Conservation (phyloP, 192 early-diverging fungal genomes). For the Entophlyctis luteolus region DNA sequence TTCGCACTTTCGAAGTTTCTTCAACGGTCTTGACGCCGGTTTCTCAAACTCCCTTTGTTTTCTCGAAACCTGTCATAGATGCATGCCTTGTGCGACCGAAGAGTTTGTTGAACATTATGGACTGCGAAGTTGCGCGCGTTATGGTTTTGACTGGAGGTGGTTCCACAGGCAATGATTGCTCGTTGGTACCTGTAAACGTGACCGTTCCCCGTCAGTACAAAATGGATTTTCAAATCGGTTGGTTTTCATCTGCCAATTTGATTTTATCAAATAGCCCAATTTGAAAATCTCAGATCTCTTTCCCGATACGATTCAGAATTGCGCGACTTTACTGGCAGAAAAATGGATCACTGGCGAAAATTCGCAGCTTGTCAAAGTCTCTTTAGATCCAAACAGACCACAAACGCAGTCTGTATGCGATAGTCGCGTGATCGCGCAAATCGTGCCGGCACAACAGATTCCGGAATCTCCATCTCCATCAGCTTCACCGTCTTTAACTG, state of each 20-base stretch:
- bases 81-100: slow-evolving; percentile 69
- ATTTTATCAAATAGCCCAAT: too few relatives aligned
- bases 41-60: not conserved
- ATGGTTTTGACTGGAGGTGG: slow-evolving; percentile 38
- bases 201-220: slow-evolving; percentile 70
- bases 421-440: not conserved
- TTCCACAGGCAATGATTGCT: slow-evolving; percentile 29
- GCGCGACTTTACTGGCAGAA: slow-evolving; percentile 47
- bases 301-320: slow-evolving; percentile 61
- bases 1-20: slow-evolving; percentile 67
- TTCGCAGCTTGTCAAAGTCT: not conserved
- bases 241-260: not conserved
- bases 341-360: slow-evolving; percentile 58
- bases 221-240: slow-evolving; percentile 66
- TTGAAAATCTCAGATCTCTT: slow-evolving; percentile 73
- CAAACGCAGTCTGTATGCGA: not conserved
- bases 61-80: slow-evolving; percentile 39
- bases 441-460: not conserved
- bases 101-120: slow-evolving; percentile 56
- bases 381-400: slow-evolving; percentile 9
- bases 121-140: slow-evolving; percentile 41
- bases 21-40: not conserved
- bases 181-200: slow-evolving; percentile 67
- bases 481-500: not conserved
- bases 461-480: not conserved